These are phyloP conservation scores for Skeletonema tropicum DNA, from an alignment of 108 stramenopile species.

Conservation along the genomic window DNA sequence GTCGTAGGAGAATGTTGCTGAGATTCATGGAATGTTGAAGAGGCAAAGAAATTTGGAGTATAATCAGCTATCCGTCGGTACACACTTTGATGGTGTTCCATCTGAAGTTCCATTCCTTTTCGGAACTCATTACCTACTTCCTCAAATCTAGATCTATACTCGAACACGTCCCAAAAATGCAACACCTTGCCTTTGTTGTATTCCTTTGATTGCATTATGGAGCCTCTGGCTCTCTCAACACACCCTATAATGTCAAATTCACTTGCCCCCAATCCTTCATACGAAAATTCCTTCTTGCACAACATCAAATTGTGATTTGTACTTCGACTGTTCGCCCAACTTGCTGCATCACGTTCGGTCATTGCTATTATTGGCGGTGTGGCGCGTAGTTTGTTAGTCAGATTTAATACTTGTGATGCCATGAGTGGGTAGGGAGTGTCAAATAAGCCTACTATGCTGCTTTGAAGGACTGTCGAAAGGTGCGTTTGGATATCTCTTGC, in stretches of 20 bases:
- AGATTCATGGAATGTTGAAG: neutral
- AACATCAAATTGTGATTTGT: slow-evolving; percentile 39
- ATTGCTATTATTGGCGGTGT: slow-evolving; percentile 25
- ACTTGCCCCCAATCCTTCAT: slow-evolving; percentile 21
- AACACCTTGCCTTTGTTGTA: slow-evolving; percentile 3
- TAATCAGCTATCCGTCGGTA: slow-evolving; percentile 30
- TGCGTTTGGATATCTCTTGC: slow-evolving; percentile 14
- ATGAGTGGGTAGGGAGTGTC: slow-evolving; percentile 51
- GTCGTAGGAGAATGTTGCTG: neutral
- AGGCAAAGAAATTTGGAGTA: slow-evolving; percentile 42
- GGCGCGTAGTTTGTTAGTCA: slow-evolving; percentile 7
- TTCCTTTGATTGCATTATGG: neutral
- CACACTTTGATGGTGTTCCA: slow-evolving; percentile 36
- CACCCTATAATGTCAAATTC: slow-evolving; percentile 50
- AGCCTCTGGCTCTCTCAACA: slow-evolving; percentile 20
- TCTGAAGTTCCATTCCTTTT: slow-evolving; percentile 34
- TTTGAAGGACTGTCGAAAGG: slow-evolving; percentile 23
- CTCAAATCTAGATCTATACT: slow-evolving; percentile 31
- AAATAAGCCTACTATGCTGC: slow-evolving; percentile 41
- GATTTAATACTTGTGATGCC: slow-evolving; percentile 32
- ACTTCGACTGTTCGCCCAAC: slow-evolving; percentile 39
- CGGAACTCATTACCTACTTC: slow-evolving; percentile 14
- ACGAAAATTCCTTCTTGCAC: slow-evolving; percentile 39
- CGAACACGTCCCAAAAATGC: slow-evolving; percentile 47
- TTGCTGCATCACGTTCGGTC: slow-evolving; percentile 36